These are phyloP conservation scores for Microbotryum intermedium DNA, from an alignment of 1,284 basidiomycete species.

Conservation along the genomic window DNA sequence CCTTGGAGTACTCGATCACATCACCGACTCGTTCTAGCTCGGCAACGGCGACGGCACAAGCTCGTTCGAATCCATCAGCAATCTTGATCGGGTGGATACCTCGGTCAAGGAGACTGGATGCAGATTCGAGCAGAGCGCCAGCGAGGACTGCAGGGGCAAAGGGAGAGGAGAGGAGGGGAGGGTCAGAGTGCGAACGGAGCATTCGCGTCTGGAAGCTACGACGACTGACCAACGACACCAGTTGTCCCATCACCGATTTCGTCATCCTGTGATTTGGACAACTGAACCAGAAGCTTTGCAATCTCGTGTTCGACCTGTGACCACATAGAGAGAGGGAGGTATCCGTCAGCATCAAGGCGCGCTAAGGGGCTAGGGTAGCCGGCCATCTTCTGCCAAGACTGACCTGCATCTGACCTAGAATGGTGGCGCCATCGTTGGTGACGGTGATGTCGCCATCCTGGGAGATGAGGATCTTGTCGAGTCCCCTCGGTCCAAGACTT, in stretches of 20 bases:
- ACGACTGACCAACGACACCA: constrained; percentile 82
- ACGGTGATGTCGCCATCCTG: constrained; percentile 95
- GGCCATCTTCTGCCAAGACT: constrained; percentile 5
- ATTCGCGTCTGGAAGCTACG: constrained; percentile 7
- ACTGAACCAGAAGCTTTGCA: constrained; percentile 91
- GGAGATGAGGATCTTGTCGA: constrained; percentile 94
- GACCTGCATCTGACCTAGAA: constrained; percentile 75
- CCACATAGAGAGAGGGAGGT: background rate
- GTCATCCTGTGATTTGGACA: constrained; percentile 96
- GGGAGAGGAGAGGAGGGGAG: background rate
- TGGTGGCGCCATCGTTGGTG: constrained; percentile 97
- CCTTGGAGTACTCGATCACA: constrained; percentile 70
- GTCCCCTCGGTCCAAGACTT: constrained; percentile 86
- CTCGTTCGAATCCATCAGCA: constrained; percentile 94
- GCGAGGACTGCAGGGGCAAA: constrained; percentile 64
- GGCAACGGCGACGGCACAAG: constrained; percentile 78
- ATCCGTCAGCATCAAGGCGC: background rate
- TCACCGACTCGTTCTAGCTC: constrained; percentile 92
- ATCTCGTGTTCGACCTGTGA: constrained; percentile 90
- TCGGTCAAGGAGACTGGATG: constrained; percentile 74
- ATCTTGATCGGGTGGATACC: constrained; percentile 98
- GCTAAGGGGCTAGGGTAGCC: constrained; percentile 7
- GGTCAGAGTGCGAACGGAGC: background rate
- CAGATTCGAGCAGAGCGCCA: constrained; percentile 86
- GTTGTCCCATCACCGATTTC: constrained; percentile 99